Evolutionary conservation across 306 rosid genomes (phyloP), one percentile per base, ranked within the genome.

Genomic region (Rubus parviflorus): DNA sequence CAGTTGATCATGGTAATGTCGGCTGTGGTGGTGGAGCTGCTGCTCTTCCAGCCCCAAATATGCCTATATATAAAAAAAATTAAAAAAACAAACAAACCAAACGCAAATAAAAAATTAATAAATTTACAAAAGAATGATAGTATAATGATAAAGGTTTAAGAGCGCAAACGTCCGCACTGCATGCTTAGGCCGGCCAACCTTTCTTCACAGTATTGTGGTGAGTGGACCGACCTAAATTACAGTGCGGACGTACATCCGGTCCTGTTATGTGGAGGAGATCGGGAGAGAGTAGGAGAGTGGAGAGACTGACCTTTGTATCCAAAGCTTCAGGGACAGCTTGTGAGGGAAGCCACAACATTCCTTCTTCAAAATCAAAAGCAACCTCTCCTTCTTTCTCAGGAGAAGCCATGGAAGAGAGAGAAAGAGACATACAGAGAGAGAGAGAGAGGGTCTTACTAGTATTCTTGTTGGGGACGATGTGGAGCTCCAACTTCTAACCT

Each of bases 401-500:
- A 56, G 81, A 43, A 75, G 88, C 91, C 93, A 86, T 88, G 75
- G 66, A 60, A 35, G 65, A 60, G 65, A 23, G 41, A 60, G 65
- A 81, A 38, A 69, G 69, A 69, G 25, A 58, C 30, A 61, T 19
- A 53, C 8, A 76, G 74, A 72, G 82, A 25, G 20, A 69, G 23
- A 47, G 57, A 22, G 25, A 37, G 79, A 77, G 40, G 48, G n/a
- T 1, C 1, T 30, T 30, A 30, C 35, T 30, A 70, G 20, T 3
- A 64, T 57, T 75, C 77, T 71, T 76, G 83, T 73, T 78, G 64
- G 60, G 60, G 60, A 54, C 22, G 60, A n/a, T n/a, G 80, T 81
- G 70, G 88, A 84, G 89, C 83, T 88, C 86, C 88, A 89, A 85
- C 85, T 77, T 85, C 85, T 82, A 70, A 84, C 84, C 89, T 86